Evolutionary conservation across 148 eudicot species (phyloP), one percentile per base, ranked within the genome.

Genomic region (Spergularia bocconei): DNA sequence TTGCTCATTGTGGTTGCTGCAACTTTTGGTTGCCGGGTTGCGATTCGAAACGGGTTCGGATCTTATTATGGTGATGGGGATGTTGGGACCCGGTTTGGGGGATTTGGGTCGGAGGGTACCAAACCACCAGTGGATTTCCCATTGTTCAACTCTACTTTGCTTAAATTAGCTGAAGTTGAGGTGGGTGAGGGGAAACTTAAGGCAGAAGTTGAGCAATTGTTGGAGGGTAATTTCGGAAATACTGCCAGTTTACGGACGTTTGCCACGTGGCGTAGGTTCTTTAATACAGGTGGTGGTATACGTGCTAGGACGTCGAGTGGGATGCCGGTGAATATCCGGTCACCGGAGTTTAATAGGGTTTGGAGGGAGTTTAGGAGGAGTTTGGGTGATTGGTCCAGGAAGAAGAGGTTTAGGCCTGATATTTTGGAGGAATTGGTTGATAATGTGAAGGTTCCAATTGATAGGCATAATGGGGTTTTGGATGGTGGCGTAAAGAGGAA

Each of bases 331-430:
- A 75, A 60, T 61, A 59, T 79, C 75, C 86, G 82, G 57, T 83
- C 86, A 58, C 90, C 87, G 4, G 79, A 78, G 76, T 86, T 84
- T 69, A 65, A 64, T 63, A 60, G 77, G 54, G 17, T 85, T 29
- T 85, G 82, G 85, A 61, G 71, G 54, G 84, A 71, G 5, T 86
- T 88, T 63, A 78, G 87, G 75, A 73, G 70, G 62, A 44, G 64
- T 29, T 81, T 93, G 79, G 73, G 80, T n/a, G 81, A 82, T 76
- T 93, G 97, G 98, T 79, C 82, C 17, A 71, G 87, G 48, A 84
- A 83, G 68, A 84, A 81, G 75, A 56, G 79, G 81, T 86, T 84
- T 62, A 56, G 81, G 4, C 64, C 86, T 20, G 79, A 83, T 54
- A 70, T 87, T 4, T 82, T 92, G 90, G 67, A 75, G 51, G 87